A percentile compares a stretch with the other conserved stretches of the same genome.
Conservation (phyloP, 2,329 filamentous ascomycete genomes). For the Xylariales sp. region DNA sequence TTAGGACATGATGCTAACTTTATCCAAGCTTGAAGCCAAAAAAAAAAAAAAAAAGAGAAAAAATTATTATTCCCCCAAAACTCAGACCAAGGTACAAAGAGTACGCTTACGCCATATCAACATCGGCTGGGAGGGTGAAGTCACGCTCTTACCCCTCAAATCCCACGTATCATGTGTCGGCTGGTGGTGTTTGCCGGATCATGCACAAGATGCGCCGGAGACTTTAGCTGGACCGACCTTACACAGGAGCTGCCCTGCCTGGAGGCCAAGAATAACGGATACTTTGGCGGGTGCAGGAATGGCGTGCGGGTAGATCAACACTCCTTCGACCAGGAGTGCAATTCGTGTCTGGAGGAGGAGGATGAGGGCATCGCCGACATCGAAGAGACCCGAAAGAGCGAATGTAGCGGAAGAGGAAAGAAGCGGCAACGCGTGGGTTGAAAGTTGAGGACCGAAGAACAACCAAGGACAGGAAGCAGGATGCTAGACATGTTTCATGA, state of each 20-base stretch:
- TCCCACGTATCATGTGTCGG: conserved; percentile 50
- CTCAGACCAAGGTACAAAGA: too few relatives aligned
- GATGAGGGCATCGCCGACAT: conserved; percentile 33
- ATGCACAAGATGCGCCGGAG: conserved; percentile 37
- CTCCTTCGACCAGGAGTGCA: conserved; percentile 43
- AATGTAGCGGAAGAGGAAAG: conserved; percentile 4
- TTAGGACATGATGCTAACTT: too few relatives aligned
- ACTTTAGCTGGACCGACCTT: conserved; percentile 38
- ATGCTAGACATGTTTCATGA: background rate
- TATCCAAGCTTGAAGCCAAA: too few relatives aligned
- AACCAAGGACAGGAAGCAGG: background rate
- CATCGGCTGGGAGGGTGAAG: background rate
- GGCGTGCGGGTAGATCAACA: conserved; percentile 39
- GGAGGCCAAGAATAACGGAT: conserved; percentile 43
- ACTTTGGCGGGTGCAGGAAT: conserved; percentile 37
- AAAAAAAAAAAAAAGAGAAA: too few relatives aligned
- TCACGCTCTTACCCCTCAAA: too few relatives aligned
- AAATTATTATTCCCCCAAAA: too few relatives aligned
- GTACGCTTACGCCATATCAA: too few relatives aligned
- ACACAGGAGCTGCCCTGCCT: conserved; percentile 43
- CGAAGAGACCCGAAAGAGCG: conserved; percentile 14
- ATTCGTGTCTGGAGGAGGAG: conserved; percentile 35
- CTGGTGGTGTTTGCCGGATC: conserved; percentile 38
- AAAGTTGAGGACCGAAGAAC: background rate
- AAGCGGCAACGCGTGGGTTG: conserved; percentile 9